Evolutionary conservation across 352 stramenopile genomes (phyloP).

Genomic region (Pythium chondricola): DNA sequence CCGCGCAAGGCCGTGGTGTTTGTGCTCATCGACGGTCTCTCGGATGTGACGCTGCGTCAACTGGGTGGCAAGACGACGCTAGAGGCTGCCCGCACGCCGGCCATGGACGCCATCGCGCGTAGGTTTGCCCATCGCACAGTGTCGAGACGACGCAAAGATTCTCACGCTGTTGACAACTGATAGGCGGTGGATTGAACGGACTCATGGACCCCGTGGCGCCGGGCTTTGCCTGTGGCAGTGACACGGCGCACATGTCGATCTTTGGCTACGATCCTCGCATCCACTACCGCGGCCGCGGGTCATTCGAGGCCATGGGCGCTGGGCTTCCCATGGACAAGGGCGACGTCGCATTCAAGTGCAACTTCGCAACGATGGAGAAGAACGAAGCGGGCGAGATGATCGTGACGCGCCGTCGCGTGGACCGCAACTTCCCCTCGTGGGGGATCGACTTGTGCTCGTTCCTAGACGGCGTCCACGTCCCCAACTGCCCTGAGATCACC

Average conservation of each 20-base stretch:
- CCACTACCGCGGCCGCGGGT: conserved; percentile 79
- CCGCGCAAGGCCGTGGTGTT: conserved; percentile 54
- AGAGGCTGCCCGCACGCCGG: conserved; percentile 56
- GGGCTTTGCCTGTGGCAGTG: conserved; percentile 78
- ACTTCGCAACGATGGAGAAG: conserved; percentile 75
- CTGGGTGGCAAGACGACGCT: conserved; percentile 54
- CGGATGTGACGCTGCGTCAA: conserved; percentile 63
- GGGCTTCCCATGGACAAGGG: conserved; percentile 78
- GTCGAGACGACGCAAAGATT: no score
- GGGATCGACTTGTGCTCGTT: conserved; percentile 80
- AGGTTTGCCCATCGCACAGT: background rate
- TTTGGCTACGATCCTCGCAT: conserved; percentile 81
- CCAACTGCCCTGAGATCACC: conserved; percentile 52
- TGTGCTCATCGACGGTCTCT: conserved; percentile 83
- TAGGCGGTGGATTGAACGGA: conserved; percentile 69
- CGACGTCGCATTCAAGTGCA: conserved; percentile 87
- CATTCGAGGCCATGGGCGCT: conserved; percentile 85
- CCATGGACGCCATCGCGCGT: conserved; percentile 84
- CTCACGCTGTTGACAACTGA: background rate
- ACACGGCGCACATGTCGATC: conserved; percentile 89
- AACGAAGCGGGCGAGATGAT: conserved; percentile 61
- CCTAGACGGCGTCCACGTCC: conserved; percentile 50
- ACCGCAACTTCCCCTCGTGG: conserved; percentile 80
- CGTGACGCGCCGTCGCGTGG: conserved; percentile 66
- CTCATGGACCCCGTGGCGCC: conserved; percentile 83